A percentile compares a stretch with the other conserved stretches of the same genome.
These are phyloP conservation scores for Suhomyces atakaporum DNA, from an alignment of 1,139 yeast species.

Conservation along the genomic window DNA sequence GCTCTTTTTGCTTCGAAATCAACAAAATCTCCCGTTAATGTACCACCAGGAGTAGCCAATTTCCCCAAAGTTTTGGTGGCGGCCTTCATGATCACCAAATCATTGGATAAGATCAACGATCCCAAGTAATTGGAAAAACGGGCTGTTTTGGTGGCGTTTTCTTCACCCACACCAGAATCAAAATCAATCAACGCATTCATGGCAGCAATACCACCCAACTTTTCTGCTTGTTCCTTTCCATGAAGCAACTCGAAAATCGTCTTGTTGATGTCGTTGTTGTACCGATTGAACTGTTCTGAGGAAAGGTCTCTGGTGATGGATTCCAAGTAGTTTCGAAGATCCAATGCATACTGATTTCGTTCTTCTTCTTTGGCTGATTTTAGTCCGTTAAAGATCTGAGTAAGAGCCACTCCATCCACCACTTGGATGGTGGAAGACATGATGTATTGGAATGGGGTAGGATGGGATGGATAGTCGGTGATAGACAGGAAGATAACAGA, in stretches of 20 bases:
- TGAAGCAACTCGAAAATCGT: constrained; percentile 84
- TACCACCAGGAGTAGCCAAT: constrained; percentile 85
- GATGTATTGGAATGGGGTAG: constrained; percentile 1
- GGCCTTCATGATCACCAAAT: constrained; percentile 77
- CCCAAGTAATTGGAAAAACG: constrained; percentile 86
- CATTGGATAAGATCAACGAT: constrained; percentile 78
- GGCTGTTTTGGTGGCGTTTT: constrained; percentile 85
- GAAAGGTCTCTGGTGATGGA: constrained; percentile 74
- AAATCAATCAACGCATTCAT: constrained; percentile 83
- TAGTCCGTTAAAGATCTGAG: constrained; percentile 55
- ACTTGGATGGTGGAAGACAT: constrained; percentile 40
- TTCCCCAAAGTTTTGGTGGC: constrained; percentile 89
- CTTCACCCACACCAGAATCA: constrained; percentile 66
- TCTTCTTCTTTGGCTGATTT: constrained; percentile 53
- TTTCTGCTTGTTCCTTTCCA: constrained; percentile 68
- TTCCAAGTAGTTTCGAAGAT: constrained; percentile 65
- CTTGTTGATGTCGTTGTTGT: constrained; percentile 84
- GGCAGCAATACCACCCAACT: constrained; percentile 89
- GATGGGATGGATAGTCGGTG: too few species aligned
- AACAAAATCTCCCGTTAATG: constrained; percentile 87
- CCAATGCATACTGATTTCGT: constrained; percentile 61
- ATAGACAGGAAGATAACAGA: too few species aligned
- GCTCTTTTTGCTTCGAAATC: constrained; percentile 90
- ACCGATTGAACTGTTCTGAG: constrained; percentile 75
- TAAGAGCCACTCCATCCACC: constrained; percentile 53